phyloP scores from a whole-genome alignment of 176 grass and related monocot genomes.

The Oryza nivara region DNA sequence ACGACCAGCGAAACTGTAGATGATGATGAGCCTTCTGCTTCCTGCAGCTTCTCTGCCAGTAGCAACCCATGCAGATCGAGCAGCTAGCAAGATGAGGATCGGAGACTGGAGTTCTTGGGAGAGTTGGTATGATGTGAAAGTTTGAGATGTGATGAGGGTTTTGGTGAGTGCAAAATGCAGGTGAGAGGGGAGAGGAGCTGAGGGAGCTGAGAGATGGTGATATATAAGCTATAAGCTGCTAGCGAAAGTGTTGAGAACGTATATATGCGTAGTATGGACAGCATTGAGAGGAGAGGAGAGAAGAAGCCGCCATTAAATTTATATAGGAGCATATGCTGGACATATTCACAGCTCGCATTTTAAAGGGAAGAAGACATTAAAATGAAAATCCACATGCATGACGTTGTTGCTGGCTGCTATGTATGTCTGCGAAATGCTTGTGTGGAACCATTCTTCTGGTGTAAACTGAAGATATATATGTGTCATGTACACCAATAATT shows the following conservation, averaged over 20 bases:
- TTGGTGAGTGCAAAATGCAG: slow-evolving; percentile 33
- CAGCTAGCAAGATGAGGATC: neutral
- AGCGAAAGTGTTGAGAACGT: slow-evolving; percentile 13
- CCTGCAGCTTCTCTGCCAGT: neutral
- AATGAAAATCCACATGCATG: slow-evolving; percentile 7
- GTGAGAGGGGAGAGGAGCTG: neutral
- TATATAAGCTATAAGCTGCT: slow-evolving; percentile 6
- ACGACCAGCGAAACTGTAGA: slow-evolving; percentile 20
- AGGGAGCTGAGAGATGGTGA: slow-evolving; percentile 9
- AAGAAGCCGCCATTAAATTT: slow-evolving; percentile 23
- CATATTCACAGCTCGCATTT: neutral
- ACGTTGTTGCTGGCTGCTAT: slow-evolving; percentile 4
- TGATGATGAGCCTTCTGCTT: neutral
- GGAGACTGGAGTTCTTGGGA: neutral
- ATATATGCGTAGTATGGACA: slow-evolving; percentile 16
- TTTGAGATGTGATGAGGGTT: slow-evolving; percentile 31
- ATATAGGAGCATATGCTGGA: slow-evolving; percentile 26
- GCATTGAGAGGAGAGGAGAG: neutral
- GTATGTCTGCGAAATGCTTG: neutral
- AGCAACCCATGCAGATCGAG: slow-evolving; percentile 12
- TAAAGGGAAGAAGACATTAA: neutral
- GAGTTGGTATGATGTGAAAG: slow-evolving; percentile 14
- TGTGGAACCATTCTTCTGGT: neutral
- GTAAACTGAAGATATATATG: neutral
- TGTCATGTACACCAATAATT: neutral